These are phyloP conservation scores for Boeremia lycopersici DNA, from an alignment of 2,329 filamentous ascomycete genomes.

Conservation along the genomic window DNA sequence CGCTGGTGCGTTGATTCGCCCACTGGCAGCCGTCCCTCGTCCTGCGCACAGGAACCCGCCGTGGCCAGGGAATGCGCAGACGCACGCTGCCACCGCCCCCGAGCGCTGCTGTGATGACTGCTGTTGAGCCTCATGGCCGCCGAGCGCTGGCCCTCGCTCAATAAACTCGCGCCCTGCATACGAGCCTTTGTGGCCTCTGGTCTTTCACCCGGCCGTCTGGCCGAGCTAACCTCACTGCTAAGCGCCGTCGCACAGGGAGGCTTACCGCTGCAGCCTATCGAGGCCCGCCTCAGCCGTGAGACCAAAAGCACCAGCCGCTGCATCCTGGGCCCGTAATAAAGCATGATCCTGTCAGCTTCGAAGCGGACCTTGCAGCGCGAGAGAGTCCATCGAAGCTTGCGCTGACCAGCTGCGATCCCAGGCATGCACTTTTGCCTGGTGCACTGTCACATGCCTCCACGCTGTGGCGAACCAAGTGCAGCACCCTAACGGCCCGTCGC, in stretches of 20 bases:
- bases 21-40: conserved; percentile 16
- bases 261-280: conserved; percentile 35
- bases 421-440: conserved; percentile 2
- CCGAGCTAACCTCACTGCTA: conserved; percentile 19
- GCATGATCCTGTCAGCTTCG: conserved; percentile 23
- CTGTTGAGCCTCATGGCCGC: background rate
- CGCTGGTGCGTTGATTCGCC: conserved; percentile 13
- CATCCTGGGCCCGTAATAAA: conserved; percentile 28
- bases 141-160: conserved; percentile 4
- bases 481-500: conserved; percentile 33
- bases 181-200: background rate
- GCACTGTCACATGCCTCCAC: conserved; percentile 40
- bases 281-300: conserved; percentile 18
- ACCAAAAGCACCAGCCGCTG: conserved; percentile 29
- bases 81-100: background rate
- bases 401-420: conserved; percentile 4
- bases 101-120: background rate
- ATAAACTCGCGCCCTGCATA: conserved; percentile 15
- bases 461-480: conserved; percentile 32
- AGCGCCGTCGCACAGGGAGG: conserved; percentile 33
- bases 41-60: conserved; percentile 2
- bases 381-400: conserved; percentile 4
- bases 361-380: conserved; percentile 21
- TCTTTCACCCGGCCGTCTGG: conserved; percentile 9
- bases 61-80: conserved; percentile 1